A percentile compares a stretch with the other conserved stretches of the same genome.
phyloP scores from a whole-genome alignment of 1,139 yeast genomes.

The Insectozyma bohioensis region DNA sequence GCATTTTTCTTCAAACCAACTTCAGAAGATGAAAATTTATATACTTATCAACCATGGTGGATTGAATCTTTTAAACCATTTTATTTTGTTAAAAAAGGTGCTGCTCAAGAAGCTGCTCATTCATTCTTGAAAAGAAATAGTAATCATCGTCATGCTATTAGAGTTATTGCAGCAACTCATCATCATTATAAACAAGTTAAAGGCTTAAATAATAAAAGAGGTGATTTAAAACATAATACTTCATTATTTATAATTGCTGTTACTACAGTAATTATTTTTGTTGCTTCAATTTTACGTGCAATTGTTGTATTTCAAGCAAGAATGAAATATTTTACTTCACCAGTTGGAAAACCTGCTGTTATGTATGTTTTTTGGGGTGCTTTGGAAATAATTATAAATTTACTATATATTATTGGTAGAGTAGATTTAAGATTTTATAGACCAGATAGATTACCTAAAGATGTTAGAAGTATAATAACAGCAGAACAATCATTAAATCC shows the following conservation, averaged over 20 bases:
- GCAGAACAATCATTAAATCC: conserved; percentile 36
- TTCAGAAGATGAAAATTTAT: conserved; percentile 48
- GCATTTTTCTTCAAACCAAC: conserved; percentile 63
- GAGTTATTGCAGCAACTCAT: conserved; percentile 49
- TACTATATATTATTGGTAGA: conserved; percentile 58
- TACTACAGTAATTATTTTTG: conserved; percentile 53
- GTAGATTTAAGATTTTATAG: conserved; percentile 77
- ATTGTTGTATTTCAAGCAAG: conserved; percentile 50
- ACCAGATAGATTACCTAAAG: conserved; percentile 56
- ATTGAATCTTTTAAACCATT: conserved; percentile 58
- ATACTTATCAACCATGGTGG: conserved; percentile 81
- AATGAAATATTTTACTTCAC: conserved; percentile 23
- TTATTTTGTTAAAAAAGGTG: conserved; percentile 53
- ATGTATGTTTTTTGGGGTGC: conserved; percentile 67
- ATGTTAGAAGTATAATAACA: conserved; percentile 41
- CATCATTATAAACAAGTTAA: conserved; percentile 44
- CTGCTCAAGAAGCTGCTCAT: conserved; percentile 49
- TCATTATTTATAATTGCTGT: conserved; percentile 48
- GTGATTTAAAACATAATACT: conserved; percentile 48
- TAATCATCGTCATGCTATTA: conserved; percentile 50
- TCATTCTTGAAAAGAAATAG: conserved; percentile 50
- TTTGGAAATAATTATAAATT: conserved; percentile 56
- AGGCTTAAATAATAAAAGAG: conserved; percentile 45
- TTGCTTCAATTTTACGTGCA: conserved; percentile 59
- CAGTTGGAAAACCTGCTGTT: conserved; percentile 43